phyloP scores from a whole-genome alignment of 202 grass and related monocot genomes.

The Zoysia matrella region DNA sequence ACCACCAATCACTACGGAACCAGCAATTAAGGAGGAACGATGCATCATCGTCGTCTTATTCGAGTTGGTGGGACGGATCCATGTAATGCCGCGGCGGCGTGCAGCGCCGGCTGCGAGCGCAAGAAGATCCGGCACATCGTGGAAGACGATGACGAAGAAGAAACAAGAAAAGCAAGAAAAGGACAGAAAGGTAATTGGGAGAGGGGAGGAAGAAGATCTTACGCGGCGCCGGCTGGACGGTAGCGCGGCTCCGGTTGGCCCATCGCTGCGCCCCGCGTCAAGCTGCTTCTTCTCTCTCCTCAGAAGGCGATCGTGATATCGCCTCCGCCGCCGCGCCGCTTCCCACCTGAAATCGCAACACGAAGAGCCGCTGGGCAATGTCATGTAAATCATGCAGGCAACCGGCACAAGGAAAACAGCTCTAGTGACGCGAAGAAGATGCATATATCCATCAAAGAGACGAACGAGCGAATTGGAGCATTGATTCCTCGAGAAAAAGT shows the following conservation, averaged over 20 bases:
- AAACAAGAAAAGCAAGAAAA: background rate
- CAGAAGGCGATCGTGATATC: background rate
- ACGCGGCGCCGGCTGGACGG: conserved; percentile 46
- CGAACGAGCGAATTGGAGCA: background rate
- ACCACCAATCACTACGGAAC: conserved; percentile 32
- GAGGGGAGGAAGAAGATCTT: conserved; percentile 34
- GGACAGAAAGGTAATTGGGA: background rate
- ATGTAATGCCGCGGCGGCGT: conserved; percentile 31
- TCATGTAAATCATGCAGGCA: conserved; percentile 55
- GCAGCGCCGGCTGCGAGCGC: background rate
- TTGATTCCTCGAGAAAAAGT: background rate
- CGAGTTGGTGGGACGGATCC: background rate
- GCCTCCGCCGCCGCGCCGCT: conserved; percentile 38
- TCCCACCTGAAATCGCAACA: conserved; percentile 53
- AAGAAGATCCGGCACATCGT: background rate
- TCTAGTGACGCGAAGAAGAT: background rate
- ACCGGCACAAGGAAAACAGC: conserved; percentile 27
- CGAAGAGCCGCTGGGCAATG: conserved; percentile 12
- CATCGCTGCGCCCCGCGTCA: conserved; percentile 1
- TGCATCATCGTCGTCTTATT: conserved; percentile 14
- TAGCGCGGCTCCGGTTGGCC: conserved; percentile 49
- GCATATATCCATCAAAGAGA: background rate
- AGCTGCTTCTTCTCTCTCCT: background rate
- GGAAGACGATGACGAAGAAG: background rate
- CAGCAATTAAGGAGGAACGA: conserved; percentile 21